Conservation (phyloP, 352 stramenopile genomes). For the Phytophthora pini region DNA sequence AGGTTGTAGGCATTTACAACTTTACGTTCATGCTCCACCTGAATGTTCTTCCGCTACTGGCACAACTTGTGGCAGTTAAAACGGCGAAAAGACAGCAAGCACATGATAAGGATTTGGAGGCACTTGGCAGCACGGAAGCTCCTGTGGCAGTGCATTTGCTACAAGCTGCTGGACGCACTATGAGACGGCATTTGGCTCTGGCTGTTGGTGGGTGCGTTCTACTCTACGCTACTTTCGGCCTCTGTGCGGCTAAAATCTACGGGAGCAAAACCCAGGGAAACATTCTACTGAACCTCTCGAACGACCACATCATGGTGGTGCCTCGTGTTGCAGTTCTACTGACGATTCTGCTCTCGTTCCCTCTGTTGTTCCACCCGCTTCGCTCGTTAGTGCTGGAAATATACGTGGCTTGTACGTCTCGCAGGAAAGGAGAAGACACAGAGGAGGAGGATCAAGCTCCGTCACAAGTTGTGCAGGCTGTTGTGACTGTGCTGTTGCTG, state of each 20-base stretch:
- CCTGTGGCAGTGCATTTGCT: slow-evolving; percentile 22
- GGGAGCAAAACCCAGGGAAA: slow-evolving; percentile 67
- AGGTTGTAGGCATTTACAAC: slow-evolving; percentile 83
- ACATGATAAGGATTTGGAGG: slow-evolving; percentile 16
- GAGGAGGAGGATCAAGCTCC: slow-evolving; percentile 7
- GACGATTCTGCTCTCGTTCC: slow-evolving; percentile 82
- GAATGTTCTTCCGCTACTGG: slow-evolving; percentile 78
- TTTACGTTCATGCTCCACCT: slow-evolving; percentile 87
- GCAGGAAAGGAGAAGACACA: slow-evolving; percentile 4
- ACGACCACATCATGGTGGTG: slow-evolving; percentile 75
- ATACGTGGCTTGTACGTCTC: slow-evolving; percentile 34
- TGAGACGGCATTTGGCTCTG: slow-evolving; percentile 56
- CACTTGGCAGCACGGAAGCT: slow-evolving; percentile 13
- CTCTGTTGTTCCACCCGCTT: slow-evolving; percentile 75
- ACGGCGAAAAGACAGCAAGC: slow-evolving; percentile 12
- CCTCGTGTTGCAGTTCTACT: slow-evolving; percentile 70
- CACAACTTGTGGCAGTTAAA: slow-evolving; percentile 54
- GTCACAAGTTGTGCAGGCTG: slow-evolving; percentile 38
- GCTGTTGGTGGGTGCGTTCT: slow-evolving; percentile 54
- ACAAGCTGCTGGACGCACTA: slow-evolving; percentile 35
- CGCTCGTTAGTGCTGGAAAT: slow-evolving; percentile 72
- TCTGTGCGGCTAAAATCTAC: slow-evolving; percentile 70
- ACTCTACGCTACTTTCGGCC: slow-evolving; percentile 71
- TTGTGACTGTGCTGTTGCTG: slow-evolving; percentile 53
- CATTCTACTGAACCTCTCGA: slow-evolving; percentile 79